Base-by-base conservation (phyloP, 108 stramenopile species). In the Pseudonitzschia delicatissima region DNA sequence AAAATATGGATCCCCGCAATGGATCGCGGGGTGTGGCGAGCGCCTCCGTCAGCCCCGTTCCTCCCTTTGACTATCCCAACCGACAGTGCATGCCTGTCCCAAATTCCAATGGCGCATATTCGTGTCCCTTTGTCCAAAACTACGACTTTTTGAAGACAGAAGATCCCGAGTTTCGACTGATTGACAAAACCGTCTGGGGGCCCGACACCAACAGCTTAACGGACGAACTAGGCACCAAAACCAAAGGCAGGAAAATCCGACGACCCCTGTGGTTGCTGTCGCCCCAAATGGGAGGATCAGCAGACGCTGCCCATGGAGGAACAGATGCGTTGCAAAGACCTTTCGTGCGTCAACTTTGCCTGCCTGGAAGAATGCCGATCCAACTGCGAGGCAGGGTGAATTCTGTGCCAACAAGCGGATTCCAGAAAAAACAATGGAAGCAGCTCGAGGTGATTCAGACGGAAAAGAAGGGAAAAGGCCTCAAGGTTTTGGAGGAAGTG, bases 311-410 rank as follows among this genome's bases (percentile, higher is more conserved):
- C 32, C 4, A 32, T 9, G 25, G 15, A 31, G 13, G 32, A 55
- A 25, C 21, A 42, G 29, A 49, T 67, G 51, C 35, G 39, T 1
- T 74, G 73, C 47, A 67, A 42, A 17, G 73, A 67, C 29, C 44
- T 74, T 18, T 60, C 57, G 12, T 93, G 92, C 61, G 81, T 87
- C 6, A 51, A 87, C 17, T 85, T 69, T 62, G 89, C 89, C 9
- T 87, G 89, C 75, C 80, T 82, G 51, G 92, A 93, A 66, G 92
- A 93, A 75, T 93, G 92, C 64, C 74, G 82, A 12, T 70, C 63
- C 39, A 86, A 77, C 27, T 87, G 86, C 65, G 51, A 58, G 45
- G 82, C 84, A 23, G 86, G n/a, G 84, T 33, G 73, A 82, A 31
- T 55, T 76, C 12, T 93, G 92, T 69, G 81, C 80, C 11, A 93